Percentiles rank a stretch among this genome's conserved stretches.
Evolutionary conservation across 768 basidiomycete species (phyloP).

Genomic region (Mycena vitilis): DNA sequence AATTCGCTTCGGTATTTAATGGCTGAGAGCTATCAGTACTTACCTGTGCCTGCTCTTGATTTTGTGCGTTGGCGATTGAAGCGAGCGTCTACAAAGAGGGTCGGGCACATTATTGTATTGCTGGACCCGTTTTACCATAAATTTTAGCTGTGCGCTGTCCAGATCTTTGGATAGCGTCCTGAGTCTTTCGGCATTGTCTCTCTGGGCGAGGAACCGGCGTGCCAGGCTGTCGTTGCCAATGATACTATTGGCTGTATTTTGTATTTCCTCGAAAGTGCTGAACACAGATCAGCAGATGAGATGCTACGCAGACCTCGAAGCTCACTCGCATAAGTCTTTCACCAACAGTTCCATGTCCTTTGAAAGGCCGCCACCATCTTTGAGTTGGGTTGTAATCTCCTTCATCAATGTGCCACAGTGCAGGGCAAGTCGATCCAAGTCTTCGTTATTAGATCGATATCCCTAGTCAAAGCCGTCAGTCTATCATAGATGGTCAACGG

Average conservation of each 20-base stretch:
- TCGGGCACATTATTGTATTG: not conserved
- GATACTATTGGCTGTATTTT: slow-evolving; percentile 10
- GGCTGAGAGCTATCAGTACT: not conserved
- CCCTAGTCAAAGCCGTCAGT: slow-evolving; percentile 3
- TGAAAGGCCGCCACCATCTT: not conserved
- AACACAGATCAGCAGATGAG: not conserved
- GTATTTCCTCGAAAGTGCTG: slow-evolving; percentile 18
- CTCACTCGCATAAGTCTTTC: slow-evolving; percentile 12
- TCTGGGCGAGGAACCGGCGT: slow-evolving; percentile 2
- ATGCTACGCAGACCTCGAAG: not conserved
- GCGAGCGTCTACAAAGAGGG: slow-evolving; percentile 12
- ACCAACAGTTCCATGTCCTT: slow-evolving; percentile 8
- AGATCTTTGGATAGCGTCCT: not conserved
- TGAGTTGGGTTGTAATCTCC: slow-evolving; percentile 1
- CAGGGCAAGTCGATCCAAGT: slow-evolving; percentile 19
- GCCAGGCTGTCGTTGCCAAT: not conserved
- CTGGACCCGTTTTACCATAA: slow-evolving; percentile 2
- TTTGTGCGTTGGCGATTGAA: slow-evolving; percentile 1
- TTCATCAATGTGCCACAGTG: slow-evolving; percentile 4
- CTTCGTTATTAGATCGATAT: slow-evolving; percentile 21
- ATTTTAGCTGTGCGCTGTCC: not conserved
- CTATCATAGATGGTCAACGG: no score
- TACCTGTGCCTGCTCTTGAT: slow-evolving; percentile 7
- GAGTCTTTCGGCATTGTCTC: not conserved
- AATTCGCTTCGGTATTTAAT: not conserved